A percentile compares a stretch with the other conserved stretches of the same genome.
phyloP scores from a whole-genome alignment of 257 asterid genomes.

The Solanum paucissectum region DNA sequence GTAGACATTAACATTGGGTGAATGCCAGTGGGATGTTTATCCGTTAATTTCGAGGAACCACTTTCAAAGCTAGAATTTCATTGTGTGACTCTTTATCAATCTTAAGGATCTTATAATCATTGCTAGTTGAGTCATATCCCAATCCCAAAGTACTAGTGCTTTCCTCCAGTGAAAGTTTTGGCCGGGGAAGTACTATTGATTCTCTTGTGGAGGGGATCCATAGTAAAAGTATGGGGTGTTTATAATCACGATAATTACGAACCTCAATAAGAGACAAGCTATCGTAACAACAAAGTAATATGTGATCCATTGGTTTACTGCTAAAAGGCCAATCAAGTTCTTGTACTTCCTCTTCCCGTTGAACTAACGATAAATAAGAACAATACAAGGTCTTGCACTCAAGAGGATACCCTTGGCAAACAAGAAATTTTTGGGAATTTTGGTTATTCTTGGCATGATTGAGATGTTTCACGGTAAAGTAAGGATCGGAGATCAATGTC shows the following conservation, averaged over 20 bases:
- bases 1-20: background rate
- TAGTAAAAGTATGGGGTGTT: background rate
- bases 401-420: background rate
- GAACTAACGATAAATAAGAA: background rate
- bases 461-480: background rate
- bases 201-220: background rate
- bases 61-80: background rate
- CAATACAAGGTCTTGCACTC: background rate
- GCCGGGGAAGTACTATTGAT: background rate
- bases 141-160: background rate
- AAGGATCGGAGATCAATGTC: background rate
- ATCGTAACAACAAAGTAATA: background rate
- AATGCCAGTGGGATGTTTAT: background rate
- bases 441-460: background rate
- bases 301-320: background rate
- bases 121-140: background rate
- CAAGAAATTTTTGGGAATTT: background rate
- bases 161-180: background rate
- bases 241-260: background rate
- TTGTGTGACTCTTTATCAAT: background rate
- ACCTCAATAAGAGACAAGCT: background rate
- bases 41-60: background rate
- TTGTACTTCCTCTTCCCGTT: background rate
- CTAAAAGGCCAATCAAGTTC: background rate
- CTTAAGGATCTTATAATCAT: background rate